Conservation (phyloP, 768 basidiomycete genomes). For the Rhodotorula paludigena region DNA sequence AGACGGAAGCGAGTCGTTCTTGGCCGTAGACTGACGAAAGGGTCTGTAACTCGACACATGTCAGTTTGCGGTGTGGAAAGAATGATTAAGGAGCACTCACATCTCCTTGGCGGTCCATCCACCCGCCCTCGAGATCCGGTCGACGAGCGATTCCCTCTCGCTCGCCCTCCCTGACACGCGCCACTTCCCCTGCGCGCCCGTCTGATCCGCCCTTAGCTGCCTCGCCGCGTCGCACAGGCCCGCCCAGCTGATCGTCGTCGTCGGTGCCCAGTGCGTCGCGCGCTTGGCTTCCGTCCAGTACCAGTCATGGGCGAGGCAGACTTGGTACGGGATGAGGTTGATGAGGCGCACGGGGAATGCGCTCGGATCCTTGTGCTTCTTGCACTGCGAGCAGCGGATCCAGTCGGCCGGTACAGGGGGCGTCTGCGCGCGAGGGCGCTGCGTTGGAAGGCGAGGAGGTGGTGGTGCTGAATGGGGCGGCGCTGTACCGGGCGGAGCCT, state of each 20-base stretch:
- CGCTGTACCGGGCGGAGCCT: no score
- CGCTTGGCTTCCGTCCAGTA: slow-evolving; percentile 29
- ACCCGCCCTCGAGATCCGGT: slow-evolving; percentile 3
- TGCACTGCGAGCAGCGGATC: slow-evolving; percentile 33
- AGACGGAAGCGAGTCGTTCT: not conserved
- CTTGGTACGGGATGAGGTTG: slow-evolving; percentile 27
- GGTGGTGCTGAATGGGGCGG: no score
- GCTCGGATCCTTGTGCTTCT: not conserved
- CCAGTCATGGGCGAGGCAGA: slow-evolving; percentile 29
- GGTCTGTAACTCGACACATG: not conserved
- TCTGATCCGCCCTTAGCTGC: not conserved
- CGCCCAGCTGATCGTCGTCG: not conserved
- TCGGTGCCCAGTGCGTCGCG: slow-evolving; percentile 10
- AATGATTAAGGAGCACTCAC: slow-evolving; percentile 1
- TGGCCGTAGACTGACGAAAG: slow-evolving; percentile 2
- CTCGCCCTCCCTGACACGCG: not conserved
- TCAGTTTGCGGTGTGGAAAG: not conserved
- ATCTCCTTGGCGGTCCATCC: not conserved
- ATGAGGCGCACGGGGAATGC: slow-evolving; percentile 15
- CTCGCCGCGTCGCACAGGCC: not conserved
- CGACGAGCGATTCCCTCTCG: slow-evolving; percentile 1
- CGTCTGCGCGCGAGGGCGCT: not conserved
- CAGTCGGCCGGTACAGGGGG: not conserved
- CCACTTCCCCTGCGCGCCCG: slow-evolving; percentile 6
- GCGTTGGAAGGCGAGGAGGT: not conserved